A percentile compares a stretch with the other conserved stretches of the same genome.
phyloP scores from a whole-genome alignment of 129 eudicot species.

The Helichrysum umbraculigerum region DNA sequence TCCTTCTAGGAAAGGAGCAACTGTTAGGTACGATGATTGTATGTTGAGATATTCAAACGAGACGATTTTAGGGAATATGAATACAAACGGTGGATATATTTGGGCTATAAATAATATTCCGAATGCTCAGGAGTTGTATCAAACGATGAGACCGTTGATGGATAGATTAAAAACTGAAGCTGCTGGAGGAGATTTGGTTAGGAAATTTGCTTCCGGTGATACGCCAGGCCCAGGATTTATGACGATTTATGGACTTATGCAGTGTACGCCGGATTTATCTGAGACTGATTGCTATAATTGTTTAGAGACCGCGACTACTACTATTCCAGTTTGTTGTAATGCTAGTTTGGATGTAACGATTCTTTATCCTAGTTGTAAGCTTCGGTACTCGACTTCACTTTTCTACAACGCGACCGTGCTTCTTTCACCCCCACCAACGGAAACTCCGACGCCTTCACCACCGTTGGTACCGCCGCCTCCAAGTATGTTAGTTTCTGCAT shows the following conservation, averaged over 20 bases:
- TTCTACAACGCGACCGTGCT: conserved; percentile 32
- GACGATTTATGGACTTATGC: conserved; percentile 40
- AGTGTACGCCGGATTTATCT: conserved; percentile 65
- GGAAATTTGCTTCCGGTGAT: conserved; percentile 19
- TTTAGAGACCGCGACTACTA: conserved; percentile 19
- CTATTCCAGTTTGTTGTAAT: conserved; percentile 33
- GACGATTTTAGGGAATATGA: conserved; percentile 17
- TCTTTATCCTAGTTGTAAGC: conserved; percentile 42
- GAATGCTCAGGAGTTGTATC: conserved; percentile 22
- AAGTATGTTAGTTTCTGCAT: background rate
- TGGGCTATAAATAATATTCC: background rate
- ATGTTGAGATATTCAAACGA: conserved; percentile 43
- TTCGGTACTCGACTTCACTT: conserved; percentile 29
- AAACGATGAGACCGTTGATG: conserved; percentile 26
- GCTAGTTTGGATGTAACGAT: conserved; percentile 35
- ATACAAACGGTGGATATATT: background rate
- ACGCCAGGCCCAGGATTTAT: conserved; percentile 4
- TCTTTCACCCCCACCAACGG: conserved; percentile 22
- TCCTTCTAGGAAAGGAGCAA: conserved; percentile 32
- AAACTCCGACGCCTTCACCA: too few species aligned
- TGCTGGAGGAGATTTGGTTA: too few species aligned
- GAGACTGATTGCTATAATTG: conserved; percentile 37
- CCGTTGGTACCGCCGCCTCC: too few species aligned
- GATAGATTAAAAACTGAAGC: conserved; percentile 37
- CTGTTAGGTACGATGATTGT: conserved; percentile 39